A percentile compares a stretch with the other conserved stretches of the same genome.
Conservation (phyloP, 148 eudicot genomes). For the Arctostaphylos glauca region DNA sequence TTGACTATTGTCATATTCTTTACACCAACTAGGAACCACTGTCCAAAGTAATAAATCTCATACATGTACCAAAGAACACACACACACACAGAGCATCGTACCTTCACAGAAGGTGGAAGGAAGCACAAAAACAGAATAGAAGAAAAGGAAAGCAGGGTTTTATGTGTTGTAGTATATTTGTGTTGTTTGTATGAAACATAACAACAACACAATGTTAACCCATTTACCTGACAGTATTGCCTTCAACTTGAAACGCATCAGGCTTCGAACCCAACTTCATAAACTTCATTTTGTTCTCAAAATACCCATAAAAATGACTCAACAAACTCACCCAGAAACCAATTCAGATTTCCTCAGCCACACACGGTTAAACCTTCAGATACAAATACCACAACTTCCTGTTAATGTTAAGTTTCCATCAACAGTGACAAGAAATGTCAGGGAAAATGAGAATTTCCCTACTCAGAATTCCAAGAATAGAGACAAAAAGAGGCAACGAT, state of each 20-base stretch:
- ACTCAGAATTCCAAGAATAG: background rate
- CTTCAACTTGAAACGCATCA: constrained; percentile 67
- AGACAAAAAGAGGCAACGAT: background rate
- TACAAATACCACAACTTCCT: background rate
- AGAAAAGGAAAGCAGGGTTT: background rate
- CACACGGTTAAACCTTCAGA: background rate
- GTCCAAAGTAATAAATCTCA: background rate
- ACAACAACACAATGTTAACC: background rate
- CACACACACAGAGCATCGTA: background rate
- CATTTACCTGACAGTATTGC: constrained; percentile 53
- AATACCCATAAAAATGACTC: background rate
- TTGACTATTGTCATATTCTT: background rate
- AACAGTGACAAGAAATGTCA: background rate
- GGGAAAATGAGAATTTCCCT: background rate
- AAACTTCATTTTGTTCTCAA: constrained; percentile 56
- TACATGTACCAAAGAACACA: background rate
- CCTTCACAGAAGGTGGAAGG: no score
- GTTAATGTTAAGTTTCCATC: background rate
- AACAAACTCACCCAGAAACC: background rate
- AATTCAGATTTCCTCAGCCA: background rate
- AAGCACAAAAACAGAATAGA: constrained; percentile 22
- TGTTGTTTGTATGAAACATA: background rate
- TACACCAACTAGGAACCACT: background rate
- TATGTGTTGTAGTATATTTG: background rate
- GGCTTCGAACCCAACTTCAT: constrained; percentile 95